A percentile compares a stretch with the other conserved stretches of the same genome.
phyloP scores from a whole-genome alignment of 2,329 filamentous ascomycete species.

The Arthrobotrys conoides region DNA sequence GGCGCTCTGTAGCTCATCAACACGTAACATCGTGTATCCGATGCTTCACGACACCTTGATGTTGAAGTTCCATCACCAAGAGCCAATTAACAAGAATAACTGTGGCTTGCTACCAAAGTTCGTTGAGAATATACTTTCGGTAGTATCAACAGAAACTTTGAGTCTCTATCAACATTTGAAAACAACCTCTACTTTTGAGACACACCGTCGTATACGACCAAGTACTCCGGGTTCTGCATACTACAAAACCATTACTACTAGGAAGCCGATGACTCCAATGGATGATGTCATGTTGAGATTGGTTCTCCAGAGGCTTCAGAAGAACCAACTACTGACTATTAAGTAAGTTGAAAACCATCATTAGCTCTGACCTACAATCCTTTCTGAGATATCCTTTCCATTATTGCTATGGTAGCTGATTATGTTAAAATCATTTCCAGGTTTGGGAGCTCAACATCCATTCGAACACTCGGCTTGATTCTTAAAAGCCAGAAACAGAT shows the following conservation, averaged over 20 bases:
- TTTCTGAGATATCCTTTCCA: no score
- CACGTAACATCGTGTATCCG: not conserved
- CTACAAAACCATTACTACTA: not conserved
- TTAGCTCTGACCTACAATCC: no score
- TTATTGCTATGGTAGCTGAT: not conserved
- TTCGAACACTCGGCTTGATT: conserved; percentile 9
- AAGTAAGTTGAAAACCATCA: no score
- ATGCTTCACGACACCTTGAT: not conserved
- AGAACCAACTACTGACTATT: not conserved
- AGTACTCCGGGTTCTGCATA: not conserved
- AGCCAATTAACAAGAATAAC: not conserved
- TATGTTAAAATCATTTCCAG: not conserved
- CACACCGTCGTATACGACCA: not conserved
- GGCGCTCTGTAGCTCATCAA: not conserved
- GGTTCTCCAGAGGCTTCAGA: not conserved
- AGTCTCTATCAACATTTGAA: not conserved
- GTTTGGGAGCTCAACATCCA: conserved; percentile 25
- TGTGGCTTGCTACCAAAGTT: not conserved
- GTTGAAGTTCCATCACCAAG: not conserved
- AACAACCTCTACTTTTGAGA: not conserved
- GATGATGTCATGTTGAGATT: not conserved
- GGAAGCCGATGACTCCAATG: not conserved
- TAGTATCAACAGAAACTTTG: not conserved
- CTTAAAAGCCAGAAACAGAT: conserved; percentile 5
- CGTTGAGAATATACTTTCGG: not conserved